Evolutionary conservation across 1,139 yeast species (phyloP), one percentile per base, ranked within the genome.

Genomic region (Blastobotrys buckinghamii): DNA sequence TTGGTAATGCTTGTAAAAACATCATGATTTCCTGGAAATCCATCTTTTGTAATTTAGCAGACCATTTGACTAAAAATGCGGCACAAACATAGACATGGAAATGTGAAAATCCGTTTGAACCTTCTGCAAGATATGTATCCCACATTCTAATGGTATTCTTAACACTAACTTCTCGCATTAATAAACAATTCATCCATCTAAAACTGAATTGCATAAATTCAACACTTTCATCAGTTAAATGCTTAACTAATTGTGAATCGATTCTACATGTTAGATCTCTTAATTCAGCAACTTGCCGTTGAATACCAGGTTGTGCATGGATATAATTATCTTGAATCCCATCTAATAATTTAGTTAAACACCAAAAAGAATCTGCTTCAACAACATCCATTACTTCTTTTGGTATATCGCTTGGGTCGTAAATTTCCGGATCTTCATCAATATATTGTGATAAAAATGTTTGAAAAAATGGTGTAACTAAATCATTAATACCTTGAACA

Each of bases 61-160:
- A 79, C 81, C 95, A 92, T 62, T 87, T 84, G 50, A 90, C 84
- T 59, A 92, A 71, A 61, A 92, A 92, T 12, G 98, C 97, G n/a
- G 97, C 97, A 70, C 99, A 92, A 3, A 92, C 98, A 63, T 92
- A 92, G 8, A 92, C 89, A 65, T 92, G 99, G 67, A 94, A 92
- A 59, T 84, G 88, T 55, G 88, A 87, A 63, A 92, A 86, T 4
- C 97, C 97, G 34, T 84, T 76, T 0, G 92, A 83, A 5, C 85
- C 86, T 64, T 92, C 97, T 45, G 96, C 82, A 48, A 92, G 69
- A 64, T 92, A 92, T 0, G 99, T 90, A 63, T 92, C 99, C 98
- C 98, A 92, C 96, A 92, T 92, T 48, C 99, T 74, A 27, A 89
- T 81, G 8, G 92, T 86, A 52, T 88, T 76, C 36, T 74, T 73